Evolutionary conservation across 306 rosid species (phyloP), one percentile per base, ranked within the genome.

Genomic region (Trifolium dubium): DNA sequence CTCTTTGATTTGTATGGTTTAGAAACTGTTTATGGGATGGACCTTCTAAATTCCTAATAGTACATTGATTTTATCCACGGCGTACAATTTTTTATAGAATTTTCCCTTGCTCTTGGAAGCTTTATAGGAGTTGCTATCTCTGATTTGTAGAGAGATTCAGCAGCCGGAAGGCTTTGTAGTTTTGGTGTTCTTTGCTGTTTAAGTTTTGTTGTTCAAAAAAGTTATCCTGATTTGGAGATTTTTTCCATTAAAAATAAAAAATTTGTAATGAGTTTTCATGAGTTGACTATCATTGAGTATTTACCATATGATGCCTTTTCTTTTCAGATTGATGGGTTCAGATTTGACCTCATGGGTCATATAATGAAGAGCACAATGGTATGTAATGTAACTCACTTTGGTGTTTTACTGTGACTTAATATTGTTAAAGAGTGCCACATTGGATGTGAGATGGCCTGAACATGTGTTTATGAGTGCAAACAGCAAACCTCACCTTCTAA

Each of bases 261-360:
- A 35, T 60, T 56, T 49, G 19, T 72, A 15, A 50, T 17, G 54
- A n/a, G 28, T 23, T 56, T 79, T 64, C 64, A 15, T 68, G 39
- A 34, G 40, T 72, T 71, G 71, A 31, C 67, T 64, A 11, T 69
- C 23, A 34, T 35, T 34, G 49, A 23, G 23, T 23, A 23, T 23
- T 23, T 0, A 68, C 29, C 15, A 13, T 53, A 44, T 69, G 79
- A 37, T 41, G 66, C 6, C 6, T 71, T 77, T 76, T 71, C 73
- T 53, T 43, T 61, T 54, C 91, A 94, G 98, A 86, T 94, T 83
- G 98, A 94, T 84, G 98, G 98, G 53, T 94, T 94, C 82, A 92
- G 97, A 75, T 94, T 91, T 79, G 98, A 94, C 56, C 94, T 94
- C 10, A 89, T 94, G 98, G 98, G 98, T 75, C 98, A 94, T 74